Conservation (phyloP, 345 rosid species). For the Populus simonii region DNA sequence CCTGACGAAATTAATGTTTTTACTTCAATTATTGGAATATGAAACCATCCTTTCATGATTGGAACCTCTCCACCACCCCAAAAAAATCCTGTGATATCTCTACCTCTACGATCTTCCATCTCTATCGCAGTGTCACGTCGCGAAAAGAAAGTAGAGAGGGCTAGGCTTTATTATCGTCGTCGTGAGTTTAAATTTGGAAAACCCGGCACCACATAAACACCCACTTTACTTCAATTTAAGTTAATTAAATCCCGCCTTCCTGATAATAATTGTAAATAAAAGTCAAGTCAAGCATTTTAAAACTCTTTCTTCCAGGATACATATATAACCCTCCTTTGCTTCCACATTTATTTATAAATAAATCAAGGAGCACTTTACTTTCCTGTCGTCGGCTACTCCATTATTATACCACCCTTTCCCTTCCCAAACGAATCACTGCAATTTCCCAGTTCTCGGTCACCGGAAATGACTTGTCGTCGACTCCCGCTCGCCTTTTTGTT, state of each 20-base stretch:
- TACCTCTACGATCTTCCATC: too few species aligned
- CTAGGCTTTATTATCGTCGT: too few species aligned
- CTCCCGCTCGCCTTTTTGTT: constrained; percentile 18
- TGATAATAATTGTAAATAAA: background rate
- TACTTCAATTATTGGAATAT: too few species aligned
- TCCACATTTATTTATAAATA: background rate
- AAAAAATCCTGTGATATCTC: too few species aligned
- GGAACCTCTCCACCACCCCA: too few species aligned
- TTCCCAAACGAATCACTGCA: background rate
- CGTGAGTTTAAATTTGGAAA: too few species aligned
- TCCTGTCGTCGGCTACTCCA: background rate
- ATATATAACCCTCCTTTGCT: background rate
- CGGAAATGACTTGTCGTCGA: constrained; percentile 48
- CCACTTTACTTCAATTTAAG: too few species aligned
- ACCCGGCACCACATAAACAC: too few species aligned
- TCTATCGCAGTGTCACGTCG: too few species aligned
- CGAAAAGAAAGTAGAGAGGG: too few species aligned
- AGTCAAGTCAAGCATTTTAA: background rate
- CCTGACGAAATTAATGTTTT: too few species aligned
- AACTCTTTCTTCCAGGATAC: background rate
- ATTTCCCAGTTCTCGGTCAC: constrained; percentile 2
- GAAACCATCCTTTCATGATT: too few species aligned
- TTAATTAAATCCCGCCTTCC: background rate
- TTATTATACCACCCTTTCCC: background rate
- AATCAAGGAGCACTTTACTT: background rate